Evolutionary conservation across 768 basidiomycete species (phyloP).

Genomic region (Daedaleopsis sinensis): DNA sequence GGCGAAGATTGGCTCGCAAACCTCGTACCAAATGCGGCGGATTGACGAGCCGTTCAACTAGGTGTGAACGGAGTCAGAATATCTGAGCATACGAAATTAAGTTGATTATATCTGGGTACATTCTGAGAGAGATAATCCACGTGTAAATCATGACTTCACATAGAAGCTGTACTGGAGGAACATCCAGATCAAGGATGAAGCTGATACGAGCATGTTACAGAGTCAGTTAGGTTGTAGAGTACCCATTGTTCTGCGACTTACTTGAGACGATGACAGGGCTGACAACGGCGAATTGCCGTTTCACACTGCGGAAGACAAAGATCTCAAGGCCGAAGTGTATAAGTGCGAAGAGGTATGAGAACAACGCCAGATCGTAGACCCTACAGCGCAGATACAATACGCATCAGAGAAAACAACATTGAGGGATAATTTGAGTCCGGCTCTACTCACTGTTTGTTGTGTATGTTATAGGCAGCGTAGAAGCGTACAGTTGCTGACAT

Average conservation of each 20-base stretch:
- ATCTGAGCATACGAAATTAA: too few relatives aligned
- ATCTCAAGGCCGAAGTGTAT: constrained; percentile 88
- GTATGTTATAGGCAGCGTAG: constrained; percentile 90
- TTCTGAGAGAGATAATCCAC: not conserved
- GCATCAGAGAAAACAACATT: too few relatives aligned
- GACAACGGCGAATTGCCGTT: constrained; percentile 57
- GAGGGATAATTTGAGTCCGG: constrained; percentile 19
- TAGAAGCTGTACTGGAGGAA: constrained; percentile 81
- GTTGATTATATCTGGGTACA: too few relatives aligned
- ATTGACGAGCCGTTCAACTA: too few relatives aligned
- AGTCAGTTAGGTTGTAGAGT: not conserved
- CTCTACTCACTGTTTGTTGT: constrained; percentile 68
- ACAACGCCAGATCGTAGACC: constrained; percentile 85
- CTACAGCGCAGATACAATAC: constrained; percentile 40
- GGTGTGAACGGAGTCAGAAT: too few relatives aligned
- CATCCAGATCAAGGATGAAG: constrained; percentile 83
- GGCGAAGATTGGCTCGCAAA: too few relatives aligned
- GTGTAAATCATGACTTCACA: constrained; percentile 43
- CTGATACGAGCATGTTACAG: constrained; percentile 41
- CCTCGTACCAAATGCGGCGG: too few relatives aligned
- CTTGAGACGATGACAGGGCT: constrained; percentile 86
- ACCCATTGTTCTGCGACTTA: constrained; percentile 44
- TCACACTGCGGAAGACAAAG: constrained; percentile 79
- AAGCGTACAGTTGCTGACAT: constrained; percentile 80
- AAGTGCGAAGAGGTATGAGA: constrained; percentile 89